phyloP scores from a whole-genome alignment of 225 moss, liverwort and hornwort species.

The Physcomitrium patens region DNA sequence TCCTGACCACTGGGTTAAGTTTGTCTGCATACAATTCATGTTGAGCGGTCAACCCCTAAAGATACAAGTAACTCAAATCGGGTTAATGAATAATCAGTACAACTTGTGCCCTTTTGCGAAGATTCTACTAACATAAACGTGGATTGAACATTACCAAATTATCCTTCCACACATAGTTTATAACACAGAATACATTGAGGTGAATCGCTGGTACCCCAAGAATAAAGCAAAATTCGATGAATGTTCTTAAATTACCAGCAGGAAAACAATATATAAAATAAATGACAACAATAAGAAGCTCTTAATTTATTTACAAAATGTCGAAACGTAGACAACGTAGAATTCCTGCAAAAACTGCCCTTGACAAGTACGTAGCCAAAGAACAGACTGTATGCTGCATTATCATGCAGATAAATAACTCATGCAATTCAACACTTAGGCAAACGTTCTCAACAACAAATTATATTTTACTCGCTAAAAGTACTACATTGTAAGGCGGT shows the following conservation, averaged over 20 bases:
- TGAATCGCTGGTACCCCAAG: too few relatives aligned
- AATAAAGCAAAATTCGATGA: constrained; percentile 16
- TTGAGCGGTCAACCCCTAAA: not conserved
- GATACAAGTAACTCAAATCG: too few relatives aligned
- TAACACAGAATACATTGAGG: too few relatives aligned
- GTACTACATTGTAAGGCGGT: constrained; percentile 2
- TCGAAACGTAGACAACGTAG: constrained; percentile 24
- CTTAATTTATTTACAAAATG: constrained; percentile 20
- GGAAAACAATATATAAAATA: too few relatives aligned
- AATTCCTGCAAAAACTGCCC: constrained; percentile 1
- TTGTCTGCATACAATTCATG: constrained; percentile 69
- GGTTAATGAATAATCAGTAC: too few relatives aligned
- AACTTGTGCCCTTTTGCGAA: too few relatives aligned
- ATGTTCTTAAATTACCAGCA: not conserved
- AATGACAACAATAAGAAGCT: constrained; percentile 12
- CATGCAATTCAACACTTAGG: constrained; percentile 37
- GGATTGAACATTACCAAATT: too few relatives aligned
- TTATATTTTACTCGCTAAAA: constrained; percentile 16
- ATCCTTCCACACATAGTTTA: too few relatives aligned
- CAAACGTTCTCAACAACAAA: constrained; percentile 29
- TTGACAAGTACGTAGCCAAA: not conserved
- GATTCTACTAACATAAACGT: too few relatives aligned
- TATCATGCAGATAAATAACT: constrained; percentile 29
- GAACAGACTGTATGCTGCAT: constrained; percentile 17
- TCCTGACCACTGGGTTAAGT: constrained; percentile 97